These are phyloP conservation scores for Populus nigra DNA, from an alignment of 345 rosid genomes.

Conservation along the genomic window DNA sequence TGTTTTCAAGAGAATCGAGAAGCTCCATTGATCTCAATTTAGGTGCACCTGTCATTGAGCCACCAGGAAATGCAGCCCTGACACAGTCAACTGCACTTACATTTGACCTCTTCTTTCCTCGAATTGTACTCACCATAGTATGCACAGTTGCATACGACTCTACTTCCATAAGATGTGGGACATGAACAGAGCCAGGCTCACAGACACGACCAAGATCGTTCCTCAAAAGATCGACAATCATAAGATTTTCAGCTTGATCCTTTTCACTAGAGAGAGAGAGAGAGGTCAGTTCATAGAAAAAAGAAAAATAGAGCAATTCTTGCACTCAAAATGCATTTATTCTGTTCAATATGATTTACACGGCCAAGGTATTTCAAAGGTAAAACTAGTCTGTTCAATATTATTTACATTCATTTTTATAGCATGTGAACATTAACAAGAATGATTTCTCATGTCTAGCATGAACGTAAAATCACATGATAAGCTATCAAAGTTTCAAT, in stretches of 20 bases:
- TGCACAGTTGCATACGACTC: slow-evolving; percentile 97
- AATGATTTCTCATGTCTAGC: too few relatives aligned
- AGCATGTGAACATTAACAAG: too few relatives aligned
- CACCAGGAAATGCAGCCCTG: slow-evolving; percentile 89
- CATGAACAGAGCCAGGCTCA: slow-evolving; percentile 86
- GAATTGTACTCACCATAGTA: slow-evolving; percentile 90
- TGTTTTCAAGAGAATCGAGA: slow-evolving; percentile 72
- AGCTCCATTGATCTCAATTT: slow-evolving; percentile 88
- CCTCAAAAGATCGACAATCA: slow-evolving; percentile 95
- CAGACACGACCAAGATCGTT: slow-evolving; percentile 94
- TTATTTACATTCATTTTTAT: too few relatives aligned
- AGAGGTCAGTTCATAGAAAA: neutral
- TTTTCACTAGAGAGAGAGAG: slow-evolving; percentile 58
- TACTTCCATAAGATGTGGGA: slow-evolving; percentile 91
- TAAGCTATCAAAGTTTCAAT: neutral
- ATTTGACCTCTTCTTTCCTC: slow-evolving; percentile 57
- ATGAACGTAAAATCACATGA: too few relatives aligned
- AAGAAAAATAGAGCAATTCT: neutral
- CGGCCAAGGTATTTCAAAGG: too few relatives aligned
- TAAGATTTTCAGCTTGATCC: slow-evolving; percentile 95
- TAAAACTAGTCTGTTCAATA: too few relatives aligned
- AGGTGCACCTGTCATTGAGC: slow-evolving; percentile 99
- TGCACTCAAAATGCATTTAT: neutral
- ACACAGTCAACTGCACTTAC: slow-evolving; percentile 68
- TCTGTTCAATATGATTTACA: too few relatives aligned